A percentile compares a stretch with the other conserved stretches of the same genome.
Evolutionary conservation across 31 red algal species (phyloP).

Genomic region (Endocladia muricata): DNA sequence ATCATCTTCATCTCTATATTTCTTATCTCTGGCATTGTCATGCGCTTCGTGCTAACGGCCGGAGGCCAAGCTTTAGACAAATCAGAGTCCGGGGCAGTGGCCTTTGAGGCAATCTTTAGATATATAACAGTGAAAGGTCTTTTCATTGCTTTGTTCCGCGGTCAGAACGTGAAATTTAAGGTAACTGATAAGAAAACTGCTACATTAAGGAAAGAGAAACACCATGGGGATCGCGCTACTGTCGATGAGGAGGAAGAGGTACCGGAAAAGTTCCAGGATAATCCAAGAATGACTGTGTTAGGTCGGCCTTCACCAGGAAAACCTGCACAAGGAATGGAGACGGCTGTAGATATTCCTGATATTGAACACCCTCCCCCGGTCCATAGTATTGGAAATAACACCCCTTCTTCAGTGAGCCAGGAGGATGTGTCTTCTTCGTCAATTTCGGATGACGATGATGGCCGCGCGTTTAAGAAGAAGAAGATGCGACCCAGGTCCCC

Average conservation of each 20-base stretch:
- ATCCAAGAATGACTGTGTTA: slow-evolving; percentile 4
- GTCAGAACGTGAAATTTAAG: slow-evolving; percentile 63
- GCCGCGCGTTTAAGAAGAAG: slow-evolving; percentile 48
- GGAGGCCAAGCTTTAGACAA: slow-evolving; percentile 43
- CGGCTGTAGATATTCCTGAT: slow-evolving; percentile 1
- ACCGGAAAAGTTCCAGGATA: neutral
- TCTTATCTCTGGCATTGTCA: slow-evolving; percentile 11
- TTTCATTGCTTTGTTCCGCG: slow-evolving; percentile 51
- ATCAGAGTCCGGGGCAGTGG: slow-evolving; percentile 55
- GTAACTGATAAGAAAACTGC: slow-evolving; percentile 50
- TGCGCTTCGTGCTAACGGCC: slow-evolving; percentile 25
- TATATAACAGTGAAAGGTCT: slow-evolving; percentile 58
- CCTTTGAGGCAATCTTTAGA: slow-evolving; percentile 70
- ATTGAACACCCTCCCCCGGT: neutral
- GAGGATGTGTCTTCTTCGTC: slow-evolving; percentile 7
- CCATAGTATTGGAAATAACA: neutral
- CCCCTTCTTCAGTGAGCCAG: slow-evolving; percentile 4
- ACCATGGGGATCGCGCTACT: neutral
- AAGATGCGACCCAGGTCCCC: neutral
- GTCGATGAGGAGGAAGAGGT: slow-evolving; percentile 6
- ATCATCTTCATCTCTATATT: slow-evolving; percentile 45
- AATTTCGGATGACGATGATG: slow-evolving; percentile 44
- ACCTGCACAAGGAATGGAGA: slow-evolving; percentile 13
- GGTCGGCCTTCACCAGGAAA: slow-evolving; percentile 6
- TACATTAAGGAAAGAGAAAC: slow-evolving; percentile 22